Evolutionary conservation across 495 filamentous ascomycete genomes (phyloP).

Genomic region (Aspergillus asperescens): DNA sequence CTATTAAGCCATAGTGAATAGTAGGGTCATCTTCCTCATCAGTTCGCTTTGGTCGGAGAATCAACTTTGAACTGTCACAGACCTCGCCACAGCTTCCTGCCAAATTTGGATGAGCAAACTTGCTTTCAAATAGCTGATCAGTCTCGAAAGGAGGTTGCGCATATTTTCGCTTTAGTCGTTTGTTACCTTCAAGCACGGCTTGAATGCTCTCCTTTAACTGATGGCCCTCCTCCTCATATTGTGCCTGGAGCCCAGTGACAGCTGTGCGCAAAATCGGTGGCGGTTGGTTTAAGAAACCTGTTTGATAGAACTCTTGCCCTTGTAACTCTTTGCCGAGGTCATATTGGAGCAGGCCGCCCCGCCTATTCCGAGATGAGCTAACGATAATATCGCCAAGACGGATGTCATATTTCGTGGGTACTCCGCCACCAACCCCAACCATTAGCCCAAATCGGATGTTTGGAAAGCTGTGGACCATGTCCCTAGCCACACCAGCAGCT

Average conservation of each 20-base stretch:
- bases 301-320: background rate
- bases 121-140: background rate
- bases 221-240: constrained; percentile 12
- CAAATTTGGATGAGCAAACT: background rate
- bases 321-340: constrained; percentile 8
- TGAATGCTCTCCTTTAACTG: constrained; percentile 14
- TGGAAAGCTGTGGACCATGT: constrained; percentile 11
- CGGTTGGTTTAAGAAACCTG: constrained; percentile 10
- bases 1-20: constrained; percentile 22
- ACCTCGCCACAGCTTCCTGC: constrained; percentile 3
- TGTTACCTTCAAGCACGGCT: constrained; percentile 10
- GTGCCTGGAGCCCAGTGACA: background rate
- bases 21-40: constrained; percentile 10
- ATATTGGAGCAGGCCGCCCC: constrained; percentile 7
- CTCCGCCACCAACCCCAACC: constrained; percentile 11
- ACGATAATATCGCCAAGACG: constrained; percentile 13
- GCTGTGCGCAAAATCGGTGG: constrained; percentile 7
- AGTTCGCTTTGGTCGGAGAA: background rate
- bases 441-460: constrained; percentile 12
- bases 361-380: background rate
- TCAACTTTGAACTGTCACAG: background rate
- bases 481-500: constrained; percentile 1
- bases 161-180: constrained; percentile 1
- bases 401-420: constrained; percentile 2
- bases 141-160: background rate